Base-by-base conservation (phyloP, 1,139 yeast species). In the Lodderomyces parapsilosis region DNA sequence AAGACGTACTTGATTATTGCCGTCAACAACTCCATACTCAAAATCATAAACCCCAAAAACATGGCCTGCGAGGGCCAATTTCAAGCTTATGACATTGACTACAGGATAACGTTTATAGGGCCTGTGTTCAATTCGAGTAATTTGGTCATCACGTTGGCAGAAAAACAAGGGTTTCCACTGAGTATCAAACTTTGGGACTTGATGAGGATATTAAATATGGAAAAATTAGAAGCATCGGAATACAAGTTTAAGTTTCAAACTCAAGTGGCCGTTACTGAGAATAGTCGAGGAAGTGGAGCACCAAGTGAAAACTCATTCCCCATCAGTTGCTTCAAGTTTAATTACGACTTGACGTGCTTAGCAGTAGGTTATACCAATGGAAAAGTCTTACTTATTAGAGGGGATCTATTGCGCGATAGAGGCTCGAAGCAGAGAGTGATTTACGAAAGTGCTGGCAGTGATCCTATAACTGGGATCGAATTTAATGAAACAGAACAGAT, bases 331-430 rank as follows among this genome's bases (percentile, higher is more conserved):
- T 76, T 86, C 47, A 73, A 76, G 20, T 68, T 78, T 44, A 76
- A 80, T 28, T 54, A 60, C 2, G 86, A 83, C 50, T 71, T 82
- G 45, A 71, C 87, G 1, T 78, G 89, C 42, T 60, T 89, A 4
- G 95, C 87, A 0, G 66, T 90, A 30, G 98, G 99, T 0, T 90
- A 83, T 58, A 84, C 95, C 17, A 87, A 90, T 60, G 99, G 99
- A 6, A 76, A 82, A 22, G 93, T 91, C 2, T 69, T 91, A 6
- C 66, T 91, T 3, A 79, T 91, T 0, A 66, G 98, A 48, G 99
- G 99, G 6, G 99, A 93, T 60, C 65, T 94, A 37, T 56, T 87
- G 2, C 79, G 93, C 52, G 99, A 94, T 57, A 66, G 96, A 46
- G 99, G 99, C 0, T 81, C 96, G 4, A 79, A 93, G 50, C 98